Evolutionary conservation across 2,329 filamentous ascomycete genomes (phyloP).

Genomic region (Stenocarpella maydis): DNA sequence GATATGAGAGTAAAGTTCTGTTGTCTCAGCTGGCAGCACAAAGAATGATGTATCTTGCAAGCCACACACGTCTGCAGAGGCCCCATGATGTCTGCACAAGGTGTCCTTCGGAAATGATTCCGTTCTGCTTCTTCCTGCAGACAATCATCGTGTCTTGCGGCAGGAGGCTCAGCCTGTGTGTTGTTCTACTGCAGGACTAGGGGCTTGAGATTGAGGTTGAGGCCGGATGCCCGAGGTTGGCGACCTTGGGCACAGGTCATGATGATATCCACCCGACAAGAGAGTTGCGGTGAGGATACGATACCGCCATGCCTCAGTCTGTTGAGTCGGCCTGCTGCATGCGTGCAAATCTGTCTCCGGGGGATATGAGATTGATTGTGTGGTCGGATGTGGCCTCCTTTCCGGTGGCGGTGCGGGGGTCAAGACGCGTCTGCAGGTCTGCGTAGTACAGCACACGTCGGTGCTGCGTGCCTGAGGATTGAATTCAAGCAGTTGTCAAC

Average conservation of each 20-base stretch:
- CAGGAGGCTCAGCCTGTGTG: background rate
- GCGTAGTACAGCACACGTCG: background rate
- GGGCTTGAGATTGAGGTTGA: background rate
- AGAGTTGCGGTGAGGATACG: conserved; percentile 3
- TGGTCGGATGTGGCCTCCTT: background rate
- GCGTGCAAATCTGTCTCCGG: background rate
- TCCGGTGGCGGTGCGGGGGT: background rate
- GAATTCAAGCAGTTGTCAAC: no score
- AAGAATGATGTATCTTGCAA: background rate
- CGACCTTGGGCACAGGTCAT: background rate
- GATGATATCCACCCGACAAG: background rate
- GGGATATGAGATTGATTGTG: background rate
- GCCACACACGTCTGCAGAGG: background rate
- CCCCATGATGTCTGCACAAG: no score
- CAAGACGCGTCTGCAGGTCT: conserved; percentile 3
- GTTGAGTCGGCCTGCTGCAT: conserved; percentile 20
- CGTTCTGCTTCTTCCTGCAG: background rate
- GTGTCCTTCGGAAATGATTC: background rate
- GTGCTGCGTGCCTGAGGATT: background rate
- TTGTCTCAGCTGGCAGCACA: background rate
- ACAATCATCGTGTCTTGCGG: background rate
- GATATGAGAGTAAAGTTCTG: background rate
- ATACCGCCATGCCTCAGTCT: background rate
- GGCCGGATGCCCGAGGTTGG: background rate
- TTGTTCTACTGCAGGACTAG: background rate